phyloP scores from a whole-genome alignment of 1,139 yeast genomes.

The Lizanozyma gosingica region DNA sequence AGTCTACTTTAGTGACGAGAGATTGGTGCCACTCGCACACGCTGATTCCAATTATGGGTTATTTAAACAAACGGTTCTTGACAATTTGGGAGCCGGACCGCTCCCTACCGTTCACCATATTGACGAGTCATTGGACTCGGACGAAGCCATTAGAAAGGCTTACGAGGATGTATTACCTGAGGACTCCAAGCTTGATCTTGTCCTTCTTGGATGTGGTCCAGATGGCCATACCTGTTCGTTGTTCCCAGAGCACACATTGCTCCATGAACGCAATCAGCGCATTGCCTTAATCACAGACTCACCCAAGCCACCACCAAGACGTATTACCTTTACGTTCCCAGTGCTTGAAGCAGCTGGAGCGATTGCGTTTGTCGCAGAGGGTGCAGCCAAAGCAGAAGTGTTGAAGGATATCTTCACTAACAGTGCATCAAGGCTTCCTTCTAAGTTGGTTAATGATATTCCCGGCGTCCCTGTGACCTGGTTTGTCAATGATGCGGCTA shows the following conservation, averaged over 20 bases:
- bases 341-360: conserved; percentile 44
- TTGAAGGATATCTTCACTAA: conserved; percentile 63
- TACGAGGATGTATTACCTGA: conserved; percentile 40
- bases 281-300: conserved; percentile 47
- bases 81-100: conserved; percentile 23
- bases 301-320: conserved; percentile 73
- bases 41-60: conserved; percentile 63
- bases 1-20: conserved; percentile 64
- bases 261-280: conserved; percentile 27
- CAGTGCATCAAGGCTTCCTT: conserved; percentile 46
- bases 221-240: conserved; percentile 77
- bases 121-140: conserved; percentile 37
- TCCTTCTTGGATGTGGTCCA: conserved; percentile 69
- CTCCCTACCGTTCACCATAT: conserved; percentile 42
- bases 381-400: conserved; percentile 72
- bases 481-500: conserved; percentile 75
- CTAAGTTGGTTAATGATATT: conserved; percentile 58
- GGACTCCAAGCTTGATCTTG: conserved; percentile 39
- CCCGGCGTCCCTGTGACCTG: conserved; percentile 49
- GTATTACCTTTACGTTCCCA: conserved; percentile 65
- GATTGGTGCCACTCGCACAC: conserved; percentile 59
- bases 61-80: conserved; percentile 49
- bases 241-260: conserved; percentile 50
- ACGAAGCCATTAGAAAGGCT: conserved; percentile 39
- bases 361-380: conserved; percentile 84